phyloP scores from a whole-genome alignment of 2,329 filamentous ascomycete genomes.

The Ustulina deusta region DNA sequence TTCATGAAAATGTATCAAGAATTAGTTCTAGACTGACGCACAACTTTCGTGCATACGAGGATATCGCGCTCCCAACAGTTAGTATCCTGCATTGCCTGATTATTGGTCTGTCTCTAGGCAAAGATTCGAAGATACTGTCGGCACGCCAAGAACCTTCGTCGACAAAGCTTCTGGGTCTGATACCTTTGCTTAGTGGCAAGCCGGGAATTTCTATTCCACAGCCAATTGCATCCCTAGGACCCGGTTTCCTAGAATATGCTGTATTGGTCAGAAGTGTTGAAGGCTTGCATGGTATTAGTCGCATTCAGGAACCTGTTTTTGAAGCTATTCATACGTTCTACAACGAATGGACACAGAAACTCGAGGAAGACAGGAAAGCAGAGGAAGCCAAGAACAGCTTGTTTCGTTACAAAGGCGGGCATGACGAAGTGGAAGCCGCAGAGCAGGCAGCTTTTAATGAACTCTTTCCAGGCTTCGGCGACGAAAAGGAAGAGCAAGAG shows the following conservation, averaged over 20 bases:
- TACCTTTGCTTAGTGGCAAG: slow-evolving; percentile 68
- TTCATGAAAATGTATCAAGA: slow-evolving; percentile 71
- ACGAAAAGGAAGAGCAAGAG: slow-evolving; percentile 58
- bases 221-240: slow-evolving; percentile 49
- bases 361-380: slow-evolving; percentile 80
- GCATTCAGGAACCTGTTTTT: slow-evolving; percentile 68
- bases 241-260: slow-evolving; percentile 65
- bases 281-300: slow-evolving; percentile 56
- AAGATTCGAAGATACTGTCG: slow-evolving; percentile 55
- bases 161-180: slow-evolving; percentile 57
- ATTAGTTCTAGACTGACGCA: slow-evolving; percentile 77
- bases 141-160: slow-evolving; percentile 39
- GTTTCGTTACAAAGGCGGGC: slow-evolving; percentile 84
- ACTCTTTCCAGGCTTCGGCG: slow-evolving; percentile 83
- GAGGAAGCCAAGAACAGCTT: slow-evolving; percentile 79
- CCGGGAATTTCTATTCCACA: slow-evolving; percentile 46
- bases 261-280: slow-evolving; percentile 62
- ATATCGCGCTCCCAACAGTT: slow-evolving; percentile 81
- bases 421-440: slow-evolving; percentile 80
- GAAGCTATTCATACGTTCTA: slow-evolving; percentile 80
- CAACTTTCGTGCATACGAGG: slow-evolving; percentile 83
- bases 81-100: slow-evolving; percentile 84
- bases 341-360: slow-evolving; percentile 80
- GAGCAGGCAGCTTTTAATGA: slow-evolving; percentile 80
- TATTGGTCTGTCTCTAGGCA: slow-evolving; percentile 76